Conservation (phyloP, 352 stramenopile species). For the Globisporangium acanthophoron region DNA sequence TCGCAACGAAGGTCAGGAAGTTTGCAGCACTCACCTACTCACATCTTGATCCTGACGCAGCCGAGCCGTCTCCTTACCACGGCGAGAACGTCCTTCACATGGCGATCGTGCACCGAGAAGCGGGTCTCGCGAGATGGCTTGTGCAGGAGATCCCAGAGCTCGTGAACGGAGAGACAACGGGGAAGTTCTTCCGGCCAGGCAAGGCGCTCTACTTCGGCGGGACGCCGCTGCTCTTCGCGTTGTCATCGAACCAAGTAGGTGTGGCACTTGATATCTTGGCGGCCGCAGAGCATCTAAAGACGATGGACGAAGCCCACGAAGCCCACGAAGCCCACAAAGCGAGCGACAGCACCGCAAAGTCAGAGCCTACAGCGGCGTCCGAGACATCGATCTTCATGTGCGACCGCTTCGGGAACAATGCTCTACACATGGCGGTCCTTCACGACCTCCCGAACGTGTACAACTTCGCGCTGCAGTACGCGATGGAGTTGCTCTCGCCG, state of each 20-base stretch:
- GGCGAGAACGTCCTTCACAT: conserved; percentile 67
- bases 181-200: conserved; percentile 43
- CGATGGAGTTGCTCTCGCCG: conserved; percentile 28
- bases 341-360: conserved; percentile 3
- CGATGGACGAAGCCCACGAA: background rate
- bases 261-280: conserved; percentile 34
- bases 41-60: conserved; percentile 15
- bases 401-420: conserved; percentile 56
- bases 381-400: conserved; percentile 44
- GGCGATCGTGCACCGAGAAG: conserved; percentile 48
- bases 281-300: conserved; percentile 20
- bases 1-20: conserved; percentile 24
- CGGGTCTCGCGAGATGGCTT: conserved; percentile 32
- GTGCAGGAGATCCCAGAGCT: conserved; percentile 30
- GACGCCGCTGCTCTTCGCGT: conserved; percentile 46
- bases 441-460: conserved; percentile 51
- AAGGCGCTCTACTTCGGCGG: conserved; percentile 63
- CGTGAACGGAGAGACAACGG: conserved; percentile 35
- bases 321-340: background rate
- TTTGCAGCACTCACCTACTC: conserved; percentile 38
- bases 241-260: conserved; percentile 50
- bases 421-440: conserved; percentile 50
- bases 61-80: conserved; percentile 39
- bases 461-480: conserved; percentile 48
- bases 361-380: conserved; percentile 1